Evolutionary conservation across 176 grass and related monocot genomes (phyloP).

Genomic region (Juncus inflexus): DNA sequence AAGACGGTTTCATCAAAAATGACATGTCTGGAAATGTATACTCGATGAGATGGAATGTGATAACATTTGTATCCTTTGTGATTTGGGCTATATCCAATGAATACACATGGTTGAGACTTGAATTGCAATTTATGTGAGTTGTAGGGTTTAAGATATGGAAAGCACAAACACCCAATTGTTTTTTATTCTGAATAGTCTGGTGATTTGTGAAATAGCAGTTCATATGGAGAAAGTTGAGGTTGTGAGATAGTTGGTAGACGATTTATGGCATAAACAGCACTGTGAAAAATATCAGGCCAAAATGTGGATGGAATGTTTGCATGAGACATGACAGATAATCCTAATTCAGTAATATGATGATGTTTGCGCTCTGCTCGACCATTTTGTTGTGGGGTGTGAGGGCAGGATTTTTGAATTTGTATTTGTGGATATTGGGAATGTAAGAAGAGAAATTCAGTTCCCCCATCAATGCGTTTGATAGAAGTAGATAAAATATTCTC

Average conservation of each 20-base stretch:
- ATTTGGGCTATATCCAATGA: background rate
- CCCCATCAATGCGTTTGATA: background rate
- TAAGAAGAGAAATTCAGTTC: background rate
- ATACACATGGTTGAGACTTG: background rate
- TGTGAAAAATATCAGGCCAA: background rate
- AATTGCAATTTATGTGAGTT: background rate
- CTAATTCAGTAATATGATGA: background rate
- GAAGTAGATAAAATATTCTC: background rate
- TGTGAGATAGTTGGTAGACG: background rate
- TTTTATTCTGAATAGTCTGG: background rate
- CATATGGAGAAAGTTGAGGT: background rate
- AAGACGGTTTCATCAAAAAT: background rate
- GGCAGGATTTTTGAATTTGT: background rate
- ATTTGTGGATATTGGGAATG: background rate
- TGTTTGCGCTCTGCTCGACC: background rate
- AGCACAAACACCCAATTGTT: background rate
- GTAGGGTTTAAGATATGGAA: background rate
- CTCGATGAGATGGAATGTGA: background rate
- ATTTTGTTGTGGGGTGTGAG: background rate
- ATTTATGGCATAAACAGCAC: background rate
- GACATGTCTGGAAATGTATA: background rate
- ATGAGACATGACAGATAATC: background rate
- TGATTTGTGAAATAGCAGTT: background rate
- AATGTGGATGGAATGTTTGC: background rate
- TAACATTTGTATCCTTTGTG: slow-evolving; percentile 3